Conservation (phyloP, 2,329 filamentous ascomycete species). For the Paracorniculantispora psalliotae region DNA sequence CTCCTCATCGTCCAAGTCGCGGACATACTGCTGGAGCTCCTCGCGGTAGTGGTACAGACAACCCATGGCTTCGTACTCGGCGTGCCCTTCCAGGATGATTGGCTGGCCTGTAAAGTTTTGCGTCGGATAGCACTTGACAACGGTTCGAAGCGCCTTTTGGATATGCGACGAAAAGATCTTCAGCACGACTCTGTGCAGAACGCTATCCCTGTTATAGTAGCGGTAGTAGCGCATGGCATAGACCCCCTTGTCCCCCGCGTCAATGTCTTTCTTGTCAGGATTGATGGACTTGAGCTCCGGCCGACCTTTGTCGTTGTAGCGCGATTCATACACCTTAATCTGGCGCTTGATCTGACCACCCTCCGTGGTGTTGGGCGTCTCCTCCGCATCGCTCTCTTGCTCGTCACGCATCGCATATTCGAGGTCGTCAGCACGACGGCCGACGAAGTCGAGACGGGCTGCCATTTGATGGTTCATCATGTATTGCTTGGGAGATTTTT, state of each 20-base stretch:
- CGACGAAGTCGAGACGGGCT: no score
- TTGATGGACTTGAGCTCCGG: not conserved
- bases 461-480: no score
- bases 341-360: not conserved
- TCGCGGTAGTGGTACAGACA: conserved; percentile 1
- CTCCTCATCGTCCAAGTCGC: not conserved
- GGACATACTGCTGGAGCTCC: not conserved
- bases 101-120: conserved; percentile 1
- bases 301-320: not conserved
- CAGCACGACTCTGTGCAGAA: not conserved
- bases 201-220: not conserved
- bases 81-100: not conserved
- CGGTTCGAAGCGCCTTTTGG: not conserved
- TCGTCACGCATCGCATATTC: not conserved
- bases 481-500: no score
- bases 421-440: not conserved
- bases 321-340: not conserved
- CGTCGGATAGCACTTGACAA: not conserved
- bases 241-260: conserved; percentile 30
- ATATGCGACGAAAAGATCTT: conserved; percentile 1
- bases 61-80: not conserved
- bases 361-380: not conserved
- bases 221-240: not conserved
- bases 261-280: conserved; percentile 11
- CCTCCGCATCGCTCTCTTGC: not conserved